Base-by-base conservation (phyloP, 129 eudicot genomes). In the Chrysanthemum seticuspe region DNA sequence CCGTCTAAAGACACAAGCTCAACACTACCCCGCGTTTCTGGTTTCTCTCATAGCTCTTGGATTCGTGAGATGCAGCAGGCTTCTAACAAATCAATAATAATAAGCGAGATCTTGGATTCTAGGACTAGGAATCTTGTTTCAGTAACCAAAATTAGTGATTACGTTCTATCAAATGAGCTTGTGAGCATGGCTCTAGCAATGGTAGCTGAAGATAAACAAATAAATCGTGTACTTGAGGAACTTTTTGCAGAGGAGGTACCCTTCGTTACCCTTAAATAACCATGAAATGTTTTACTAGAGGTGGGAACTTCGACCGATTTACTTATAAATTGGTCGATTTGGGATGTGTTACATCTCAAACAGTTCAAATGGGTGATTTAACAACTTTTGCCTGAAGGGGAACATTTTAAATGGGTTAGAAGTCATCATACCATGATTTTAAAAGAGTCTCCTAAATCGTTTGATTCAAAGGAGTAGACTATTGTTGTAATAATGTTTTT, bases 201-300 rank as follows among this genome's bases (percentile, higher is more conserved):
- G 98, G 98, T 93, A 60, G 98, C 98, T 18, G 98, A 93, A 83
- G 98, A 93, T 87, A 93, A 93, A 78, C 97, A 93, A 64, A 93
- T 93, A 51, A 93, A 93, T 70, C 95, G 98, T 19, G 98, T 93
- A 13, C 92, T 93, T 3, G 98, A 93, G 75, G 98, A 93, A 67
- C 96, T 93, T 68, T 93, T 93, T 78, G 98, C 98, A 12, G 97
- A 90, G 77, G 90, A 93, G 97, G 98, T 93, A 86, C 36, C 40
- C 68, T 15, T 74, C 51, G 55, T 62, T 62, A 7, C 48, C 34
- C 67, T 13, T 3, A 25, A 15, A 18, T 34, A 34, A 15, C 57
- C 57, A 52, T 40, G 47, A 40, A 40, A 1, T 40, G 7, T 40
- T 40, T 40, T 40, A 13, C 67, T 14, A 0, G 21, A 62, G 49